Percentiles rank a stretch among this genome's conserved stretches.
Conservation (phyloP, 352 stramenopile species). For the Halophytophthora batemanensis region DNA sequence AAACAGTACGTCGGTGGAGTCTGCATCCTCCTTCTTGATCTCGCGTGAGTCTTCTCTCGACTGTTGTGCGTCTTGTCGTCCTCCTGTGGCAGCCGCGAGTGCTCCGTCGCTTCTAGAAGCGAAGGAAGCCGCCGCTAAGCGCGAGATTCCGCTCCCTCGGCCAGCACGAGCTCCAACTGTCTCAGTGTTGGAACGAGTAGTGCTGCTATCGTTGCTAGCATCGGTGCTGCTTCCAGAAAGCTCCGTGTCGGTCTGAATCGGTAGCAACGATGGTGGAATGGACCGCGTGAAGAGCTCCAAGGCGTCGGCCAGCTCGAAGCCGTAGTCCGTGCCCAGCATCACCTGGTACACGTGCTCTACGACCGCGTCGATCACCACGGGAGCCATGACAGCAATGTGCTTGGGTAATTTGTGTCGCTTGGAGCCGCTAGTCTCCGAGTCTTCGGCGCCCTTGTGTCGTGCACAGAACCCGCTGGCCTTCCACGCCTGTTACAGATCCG, state of each 20-base stretch:
- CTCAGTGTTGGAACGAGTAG: neutral
- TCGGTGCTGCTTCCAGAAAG: conserved; percentile 17
- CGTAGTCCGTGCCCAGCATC: conserved; percentile 59
- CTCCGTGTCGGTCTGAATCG: conserved; percentile 37
- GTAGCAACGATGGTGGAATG: conserved; percentile 43
- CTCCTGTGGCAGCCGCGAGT: conserved; percentile 8
- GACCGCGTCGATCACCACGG: conserved; percentile 68
- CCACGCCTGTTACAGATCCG: conserved; percentile 45
- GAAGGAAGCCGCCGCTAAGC: conserved; percentile 13
- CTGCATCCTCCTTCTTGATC: conserved; percentile 3
- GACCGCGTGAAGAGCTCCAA: conserved; percentile 69
- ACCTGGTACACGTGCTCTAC: conserved; percentile 77
- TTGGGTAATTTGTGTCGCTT: conserved; percentile 73
- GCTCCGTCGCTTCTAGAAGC: conserved; percentile 16
- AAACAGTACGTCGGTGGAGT: conserved; percentile 26
- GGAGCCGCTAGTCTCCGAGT: conserved; percentile 17
- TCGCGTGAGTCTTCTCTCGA: conserved; percentile 22
- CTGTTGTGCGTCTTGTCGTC: conserved; percentile 11
- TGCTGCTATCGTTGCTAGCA: conserved; percentile 1
- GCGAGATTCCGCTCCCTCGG: neutral
- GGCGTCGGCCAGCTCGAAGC: conserved; percentile 65
- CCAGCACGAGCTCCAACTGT: conserved; percentile 1
- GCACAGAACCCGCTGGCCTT: conserved; percentile 77
- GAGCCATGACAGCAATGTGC: conserved; percentile 41
- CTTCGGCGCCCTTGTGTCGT: conserved; percentile 62